Base-by-base conservation (phyloP, 352 stramenopile species). In the Halophytophthora batemanensis region DNA sequence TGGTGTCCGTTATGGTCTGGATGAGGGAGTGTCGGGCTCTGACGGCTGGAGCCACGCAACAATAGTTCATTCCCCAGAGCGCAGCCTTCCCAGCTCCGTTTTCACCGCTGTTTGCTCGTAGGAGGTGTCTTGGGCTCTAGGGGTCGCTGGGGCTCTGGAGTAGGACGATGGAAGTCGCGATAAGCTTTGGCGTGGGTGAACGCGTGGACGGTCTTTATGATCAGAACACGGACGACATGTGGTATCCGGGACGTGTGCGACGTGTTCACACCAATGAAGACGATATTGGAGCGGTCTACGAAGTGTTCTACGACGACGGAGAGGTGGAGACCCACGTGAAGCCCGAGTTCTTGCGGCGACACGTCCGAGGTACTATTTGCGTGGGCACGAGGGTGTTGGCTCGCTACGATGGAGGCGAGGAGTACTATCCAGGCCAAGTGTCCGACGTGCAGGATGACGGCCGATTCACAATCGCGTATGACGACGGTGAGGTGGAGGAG, bases 151-250 rank as follows among this genome's bases (percentile, higher is more conserved):
- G 4, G 25, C 25, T 8, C 8, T 31, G 25, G 25, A 31, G 25
- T 8, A 31, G 4, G 25, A 31, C 25, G 25, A 31, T 31, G 25
- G 25, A 8, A 8, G 25, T 31, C 4, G 25, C 8, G 25, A 8
- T 10, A 31, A 8, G 25, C 4, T 69, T 65, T 42, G 40, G 53
- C 21, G 71, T 87, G 25, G 78, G 71, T 23, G 66, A 71, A 35
- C 81, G 83, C 23, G 80, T 93, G 14, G 83, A 93, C 50, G 81
- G 77, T 1, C 69, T 93, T 35, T 93, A 93, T 40, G 83, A 88
- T 63, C 76, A 75, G 58, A 91, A 91, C 56, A 66, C 54, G 8
- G 78, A 87, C 57, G 78, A 87, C 38, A 77, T 90, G 56, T 91
- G 82, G 82, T 92, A 92, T 45, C 78, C 80, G 1, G 84, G 71